Evolutionary conservation across 805 yeast genomes (phyloP).

Genomic region (Candida michaelii): DNA sequence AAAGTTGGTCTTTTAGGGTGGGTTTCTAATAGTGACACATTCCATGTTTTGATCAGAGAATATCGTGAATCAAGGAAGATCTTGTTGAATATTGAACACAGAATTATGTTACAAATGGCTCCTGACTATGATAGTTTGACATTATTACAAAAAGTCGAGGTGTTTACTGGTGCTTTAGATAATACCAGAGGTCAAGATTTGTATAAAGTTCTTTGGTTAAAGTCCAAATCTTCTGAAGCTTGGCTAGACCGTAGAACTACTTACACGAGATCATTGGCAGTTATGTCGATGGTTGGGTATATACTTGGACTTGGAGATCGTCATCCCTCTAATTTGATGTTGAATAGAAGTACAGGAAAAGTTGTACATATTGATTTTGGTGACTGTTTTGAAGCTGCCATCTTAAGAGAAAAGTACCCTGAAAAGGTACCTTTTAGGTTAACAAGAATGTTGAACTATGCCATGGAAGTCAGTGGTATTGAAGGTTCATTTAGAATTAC

Average conservation of each 20-base stretch:
- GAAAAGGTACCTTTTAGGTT: constrained; percentile 97
- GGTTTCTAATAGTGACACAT: constrained; percentile 97
- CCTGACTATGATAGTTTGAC: constrained; percentile 93
- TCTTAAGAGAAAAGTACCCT: constrained; percentile 92
- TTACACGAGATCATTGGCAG: constrained; percentile 92
- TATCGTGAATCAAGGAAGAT: constrained; percentile 91
- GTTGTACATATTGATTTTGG: constrained; percentile 98
- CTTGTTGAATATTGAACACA: constrained; percentile 85
- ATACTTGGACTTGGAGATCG: constrained; percentile 96
- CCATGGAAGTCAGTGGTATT: constrained; percentile 98
- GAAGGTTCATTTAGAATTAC: constrained; percentile 97
- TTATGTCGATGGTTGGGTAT: constrained; percentile 98
- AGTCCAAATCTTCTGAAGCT: constrained; percentile 92
- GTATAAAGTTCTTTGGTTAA: constrained; percentile 93
- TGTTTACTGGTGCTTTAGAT: constrained; percentile 92
- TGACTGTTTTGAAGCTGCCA: constrained; percentile 98
- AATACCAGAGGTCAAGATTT: constrained; percentile 95
- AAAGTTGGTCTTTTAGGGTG: constrained; percentile 95
- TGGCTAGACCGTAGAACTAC: constrained; percentile 98
- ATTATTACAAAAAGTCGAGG: constrained; percentile 89
- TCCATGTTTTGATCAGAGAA: constrained; percentile 89
- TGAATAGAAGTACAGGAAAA: constrained; percentile 91
- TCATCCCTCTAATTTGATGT: constrained; percentile 95
- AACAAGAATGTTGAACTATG: constrained; percentile 95
- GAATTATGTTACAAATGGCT: constrained; percentile 97